Percentiles rank a stretch among this genome's conserved stretches.
Evolutionary conservation across 371 early-diverging fungal genomes (phyloP).

Genomic region (Circinella umbellata): DNA sequence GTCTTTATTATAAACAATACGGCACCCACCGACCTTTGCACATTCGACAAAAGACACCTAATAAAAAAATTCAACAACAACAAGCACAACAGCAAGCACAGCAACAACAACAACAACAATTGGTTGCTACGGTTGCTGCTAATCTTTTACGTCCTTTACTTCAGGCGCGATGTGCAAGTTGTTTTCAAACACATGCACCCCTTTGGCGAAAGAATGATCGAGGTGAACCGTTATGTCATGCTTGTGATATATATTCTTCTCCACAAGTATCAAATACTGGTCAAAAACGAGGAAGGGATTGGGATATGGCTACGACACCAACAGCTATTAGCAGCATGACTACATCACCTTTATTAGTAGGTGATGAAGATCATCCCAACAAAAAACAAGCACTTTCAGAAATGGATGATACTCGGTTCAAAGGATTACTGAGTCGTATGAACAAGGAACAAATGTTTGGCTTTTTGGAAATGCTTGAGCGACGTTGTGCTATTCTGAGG

Average conservation of each 20-base stretch:
- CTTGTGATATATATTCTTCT: slow-evolving; percentile 83
- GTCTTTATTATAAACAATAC: slow-evolving; percentile 80
- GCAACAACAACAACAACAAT: slow-evolving; percentile 7
- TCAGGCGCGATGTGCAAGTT: slow-evolving; percentile 69
- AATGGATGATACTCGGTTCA: slow-evolving; percentile 36
- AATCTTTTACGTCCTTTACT: slow-evolving; percentile 6
- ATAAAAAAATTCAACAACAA: slow-evolving; percentile 14
- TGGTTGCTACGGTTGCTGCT: slow-evolving; percentile 11
- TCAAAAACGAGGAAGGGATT: not conserved
- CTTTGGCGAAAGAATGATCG: slow-evolving; percentile 84
- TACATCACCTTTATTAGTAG: not conserved
- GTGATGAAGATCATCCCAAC: not conserved
- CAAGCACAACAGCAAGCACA: slow-evolving; percentile 8
- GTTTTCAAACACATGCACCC: slow-evolving; percentile 82
- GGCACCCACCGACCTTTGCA: slow-evolving; percentile 72
- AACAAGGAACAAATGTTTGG: slow-evolving; percentile 33
- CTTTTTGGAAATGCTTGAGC: slow-evolving; percentile 37
- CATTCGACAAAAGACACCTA: slow-evolving; percentile 59
- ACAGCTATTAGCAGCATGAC: not conserved
- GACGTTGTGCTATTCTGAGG: slow-evolving; percentile 33
- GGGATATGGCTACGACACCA: not conserved
- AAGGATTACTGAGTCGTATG: slow-evolving; percentile 36
- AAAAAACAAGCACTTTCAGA: slow-evolving; percentile 8
- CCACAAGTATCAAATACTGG: not conserved
- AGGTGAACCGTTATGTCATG: slow-evolving; percentile 84